phyloP scores from a whole-genome alignment of 306 rosid species.

The Fragaria iinumae region DNA sequence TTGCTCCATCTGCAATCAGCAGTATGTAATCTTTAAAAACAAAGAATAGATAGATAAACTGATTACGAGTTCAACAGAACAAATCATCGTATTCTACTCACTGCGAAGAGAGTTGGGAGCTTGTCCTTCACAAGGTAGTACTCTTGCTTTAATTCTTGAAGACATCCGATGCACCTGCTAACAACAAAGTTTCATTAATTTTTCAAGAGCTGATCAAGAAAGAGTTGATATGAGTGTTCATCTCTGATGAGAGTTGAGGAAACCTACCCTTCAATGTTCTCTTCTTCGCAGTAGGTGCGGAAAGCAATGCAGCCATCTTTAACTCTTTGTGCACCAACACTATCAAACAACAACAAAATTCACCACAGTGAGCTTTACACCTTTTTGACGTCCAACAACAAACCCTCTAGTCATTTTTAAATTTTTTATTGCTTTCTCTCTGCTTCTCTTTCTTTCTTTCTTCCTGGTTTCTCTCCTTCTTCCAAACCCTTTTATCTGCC shows the following conservation, averaged over 20 bases:
- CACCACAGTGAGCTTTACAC: neutral
- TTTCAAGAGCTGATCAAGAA: neutral
- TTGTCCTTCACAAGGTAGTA: constrained; percentile 72
- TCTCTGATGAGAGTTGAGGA: constrained; percentile 17
- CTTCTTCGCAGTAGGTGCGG: constrained; percentile 81
- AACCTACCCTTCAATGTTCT: constrained; percentile 77
- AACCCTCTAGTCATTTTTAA: too few relatives aligned
- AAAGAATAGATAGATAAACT: neutral
- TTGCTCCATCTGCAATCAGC: constrained; percentile 74
- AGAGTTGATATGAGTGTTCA: neutral
- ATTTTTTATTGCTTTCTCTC: too few relatives aligned
- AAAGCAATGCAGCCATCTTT: constrained; percentile 78
- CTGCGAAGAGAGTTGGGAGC: constrained; percentile 76
- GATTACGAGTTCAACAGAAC: neutral
- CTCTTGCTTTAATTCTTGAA: constrained; percentile 87
- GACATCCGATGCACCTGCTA: constrained; percentile 75
- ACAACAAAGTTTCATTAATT: constrained; percentile 13
- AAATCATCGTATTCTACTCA: constrained; percentile 30
- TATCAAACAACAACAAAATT: constrained; percentile 35
- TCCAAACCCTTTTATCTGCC: too few relatives aligned
- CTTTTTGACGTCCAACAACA: neutral
- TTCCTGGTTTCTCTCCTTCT: too few relatives aligned
- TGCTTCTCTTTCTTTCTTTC: too few relatives aligned
- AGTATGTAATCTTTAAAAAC: neutral
- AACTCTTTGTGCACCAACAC: constrained; percentile 92